Percentiles rank a stretch among this genome's conserved stretches.
Evolutionary conservation across 768 basidiomycete species (phyloP).

Genomic region (Kwoniella heveanensis): DNA sequence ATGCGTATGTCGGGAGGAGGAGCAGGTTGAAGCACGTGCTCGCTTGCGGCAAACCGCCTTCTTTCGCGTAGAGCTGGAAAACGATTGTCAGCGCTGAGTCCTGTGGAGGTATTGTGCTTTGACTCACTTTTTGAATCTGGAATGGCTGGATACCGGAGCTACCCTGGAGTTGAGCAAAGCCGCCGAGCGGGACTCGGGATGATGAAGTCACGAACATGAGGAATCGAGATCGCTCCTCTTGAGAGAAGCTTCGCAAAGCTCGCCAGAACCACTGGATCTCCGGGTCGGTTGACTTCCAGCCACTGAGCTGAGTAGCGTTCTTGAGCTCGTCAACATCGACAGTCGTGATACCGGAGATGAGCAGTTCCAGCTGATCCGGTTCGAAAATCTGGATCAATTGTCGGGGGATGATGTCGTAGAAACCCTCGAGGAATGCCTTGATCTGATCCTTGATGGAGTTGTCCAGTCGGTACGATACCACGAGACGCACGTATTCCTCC

Average conservation of each 20-base stretch:
- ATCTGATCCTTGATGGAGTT: constrained; percentile 96
- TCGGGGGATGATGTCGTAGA: constrained; percentile 97
- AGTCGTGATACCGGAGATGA: constrained; percentile 81
- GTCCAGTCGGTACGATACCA: constrained; percentile 89
- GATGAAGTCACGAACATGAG: constrained; percentile 90
- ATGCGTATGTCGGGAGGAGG: constrained; percentile 81
- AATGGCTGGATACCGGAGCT: constrained; percentile 79
- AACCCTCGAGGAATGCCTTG: constrained; percentile 81
- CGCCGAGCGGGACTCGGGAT: constrained; percentile 90
- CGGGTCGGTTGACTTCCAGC: constrained; percentile 65
- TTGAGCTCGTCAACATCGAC: constrained; percentile 88
- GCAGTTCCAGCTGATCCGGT: constrained; percentile 50
- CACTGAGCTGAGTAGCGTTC: constrained; percentile 55
- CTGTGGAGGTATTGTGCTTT: constrained; percentile 41
- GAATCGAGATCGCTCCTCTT: constrained; percentile 94
- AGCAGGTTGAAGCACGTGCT: constrained; percentile 55
- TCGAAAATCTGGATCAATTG: constrained; percentile 79
- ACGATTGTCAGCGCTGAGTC: constrained; percentile 16
- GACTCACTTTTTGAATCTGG: constrained; percentile 92
- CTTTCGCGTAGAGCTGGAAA: constrained; percentile 33
- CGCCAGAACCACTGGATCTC: constrained; percentile 99
- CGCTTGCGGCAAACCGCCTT: constrained; percentile 44
- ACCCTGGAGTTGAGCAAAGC: constrained; percentile 87
- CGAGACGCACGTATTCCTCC: constrained; percentile 91
- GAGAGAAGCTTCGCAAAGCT: constrained; percentile 93